Evolutionary conservation across 495 filamentous ascomycete genomes (phyloP), one percentile per base, ranked within the genome.

Genomic region (Massariosphaeria phaeospora): DNA sequence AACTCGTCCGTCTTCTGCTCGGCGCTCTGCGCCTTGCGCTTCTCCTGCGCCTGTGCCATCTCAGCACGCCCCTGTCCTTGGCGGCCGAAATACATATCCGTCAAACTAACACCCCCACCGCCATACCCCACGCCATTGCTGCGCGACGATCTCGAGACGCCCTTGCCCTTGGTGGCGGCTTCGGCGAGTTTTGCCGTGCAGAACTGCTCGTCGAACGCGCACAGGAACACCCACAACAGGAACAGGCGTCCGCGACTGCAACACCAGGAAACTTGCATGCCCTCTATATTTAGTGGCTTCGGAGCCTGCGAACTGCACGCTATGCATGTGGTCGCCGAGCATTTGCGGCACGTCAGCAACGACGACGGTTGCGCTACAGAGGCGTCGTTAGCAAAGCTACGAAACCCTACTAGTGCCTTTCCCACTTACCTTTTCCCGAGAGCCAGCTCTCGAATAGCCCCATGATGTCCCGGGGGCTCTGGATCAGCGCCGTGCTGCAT

Each of bases 141-240:
- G 35, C 13, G 20, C 5, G 35, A 17, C 5, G 35, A 39, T 5
- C n/a, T 18, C 8, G n/a, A 26, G 3, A 4, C 9, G 20, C 9
- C 1, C 5, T 11, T 36, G 4, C 36, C 26, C 30, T 50, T 38
- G 18, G 27, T 46, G 25, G 44, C 21, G 9, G 53, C 59, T 9
- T 53, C 48, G 15, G 36, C 42, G 7, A 36, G 52, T 13, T 55
- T 58, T 5, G 34, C 40, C 6, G 4, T 25, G 6, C 50, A 44
- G 30, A 54, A 55, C 24, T 54, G 23, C 13, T 57, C 48, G 31
- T 68, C 66, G 29, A 64, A 57, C 4, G 63, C 61, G 29, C 55
- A 63, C 4, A 68, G 52, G 0, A 61, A 10, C n/a, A 54, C 52
- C 66, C 66, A 68, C 25, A 66, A 47, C 11, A 68, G 18, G 45